Base-by-base conservation (phyloP, 495 filamentous ascomycete species). In the Tetracladium marchalianum region DNA sequence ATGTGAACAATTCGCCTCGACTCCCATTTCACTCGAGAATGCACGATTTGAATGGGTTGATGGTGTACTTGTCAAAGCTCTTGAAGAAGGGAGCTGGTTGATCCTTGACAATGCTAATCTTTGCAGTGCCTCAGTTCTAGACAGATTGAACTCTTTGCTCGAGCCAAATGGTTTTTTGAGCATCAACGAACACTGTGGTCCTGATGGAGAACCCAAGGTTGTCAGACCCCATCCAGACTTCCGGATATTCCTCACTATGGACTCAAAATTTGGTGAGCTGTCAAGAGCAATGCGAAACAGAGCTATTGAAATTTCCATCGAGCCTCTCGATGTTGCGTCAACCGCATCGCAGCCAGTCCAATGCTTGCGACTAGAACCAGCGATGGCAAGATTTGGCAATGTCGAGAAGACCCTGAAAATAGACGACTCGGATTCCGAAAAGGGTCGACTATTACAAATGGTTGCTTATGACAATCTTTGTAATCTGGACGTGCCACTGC, bases 271-370 rank as follows among this genome's bases (percentile, higher is more conserved):
- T 63, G 93, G 93, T 9, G 93, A 99, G 59, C 71, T 99, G 18
- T 97, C 93, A 7, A 75, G 90, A 46, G 93, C 93, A 3, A 97
- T 99, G 93, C 75, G 93, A 43, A 99, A 99, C 62, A 76, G 93
- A 58, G 85, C 87, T 46, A 72, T 95, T 41, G 93, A 99, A 62
- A 81, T 99, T 6, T 94, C 80, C 52, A 70, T 99, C 46, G 72
- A 75, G 17, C 55, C 55, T n/a, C 22, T 53, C 11, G 42, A 49
- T 13, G 15, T 31, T n/a, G 27, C 33, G 31, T 0, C 15, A 13
- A 13, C 8, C 35, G 2, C 17, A 6, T 38, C 11, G 18, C 22
- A 2, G 5, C 11, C 22, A 6, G 9, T 17, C 1, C 34, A 1
- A 10, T 13, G 11, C 11, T 34, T 8, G 31, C 15, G 35, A 22